Evolutionary conservation across 495 filamentous ascomycete genomes (phyloP), one percentile per base, ranked within the genome.

Genomic region (Talaromyces wortmannii): DNA sequence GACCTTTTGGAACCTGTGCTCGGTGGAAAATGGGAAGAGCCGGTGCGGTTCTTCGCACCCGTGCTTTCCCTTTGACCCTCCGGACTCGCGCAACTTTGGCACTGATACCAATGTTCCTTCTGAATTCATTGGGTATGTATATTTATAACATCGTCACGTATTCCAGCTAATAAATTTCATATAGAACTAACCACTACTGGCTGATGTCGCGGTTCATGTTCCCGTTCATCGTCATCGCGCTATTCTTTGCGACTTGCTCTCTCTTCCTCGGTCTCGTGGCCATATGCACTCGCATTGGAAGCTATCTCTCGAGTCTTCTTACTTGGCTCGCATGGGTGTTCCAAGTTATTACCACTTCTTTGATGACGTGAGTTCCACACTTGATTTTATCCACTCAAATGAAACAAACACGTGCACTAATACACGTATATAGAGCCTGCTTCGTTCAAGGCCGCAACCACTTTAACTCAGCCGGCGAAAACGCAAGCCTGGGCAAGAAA

Each of bases 1-100:
- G 91, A 94, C 91, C 3, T 92, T 86, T 72, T 92, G 91, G 81
- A 83, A 85, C 61, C 67, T 92, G n/a, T 88, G 84, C 67, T 64
- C 70, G 29, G 80, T 79, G 30, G 12, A 30, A 12, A 70, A 79
- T 51, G 84, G 84, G 16, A 70, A 65, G 52, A 88, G 80, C 59
- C 58, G 77, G 45, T 90, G 86, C 66, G 76, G 79, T 32, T 62
- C 46, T 10, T 67, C 72, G 7, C 67, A 79, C 43, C 77, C 84
- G 0, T 85, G 83, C 32, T 82, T 78, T 57, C 82, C 87, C 13
- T 82, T 90, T 53, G 81, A 88, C 54, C 86, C 86, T 16, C 76
- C 81, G 42, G 63, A 66, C 49, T 52, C 59, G 52, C 66, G 70
- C 18, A 88, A 85, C 69, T 90, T 90, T 53, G 67, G 67, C 55